phyloP scores from a whole-genome alignment of 1,284 basidiomycete species.

The Ceratobasidium sp. region DNA sequence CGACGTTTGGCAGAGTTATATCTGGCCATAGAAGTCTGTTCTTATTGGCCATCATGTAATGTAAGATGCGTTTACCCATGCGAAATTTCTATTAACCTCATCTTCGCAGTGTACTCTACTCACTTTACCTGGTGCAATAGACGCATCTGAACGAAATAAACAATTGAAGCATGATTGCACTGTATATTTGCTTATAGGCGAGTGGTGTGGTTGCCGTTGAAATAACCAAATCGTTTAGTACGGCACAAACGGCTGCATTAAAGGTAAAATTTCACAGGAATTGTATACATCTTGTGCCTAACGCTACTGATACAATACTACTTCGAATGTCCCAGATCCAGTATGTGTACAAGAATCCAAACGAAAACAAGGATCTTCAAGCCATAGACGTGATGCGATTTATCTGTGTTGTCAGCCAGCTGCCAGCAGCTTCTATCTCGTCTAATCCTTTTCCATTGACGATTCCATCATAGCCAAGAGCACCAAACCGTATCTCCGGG shows the following conservation, averaged over 20 bases:
- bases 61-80: background rate
- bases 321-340: constrained; percentile 23
- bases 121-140: too few relatives aligned
- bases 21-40: background rate
- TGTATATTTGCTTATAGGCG: too few relatives aligned
- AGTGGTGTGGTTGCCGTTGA: too few relatives aligned
- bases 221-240: too few relatives aligned
- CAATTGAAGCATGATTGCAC: too few relatives aligned
- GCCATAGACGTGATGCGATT: constrained; percentile 24
- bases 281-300: constrained; percentile 25
- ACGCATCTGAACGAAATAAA: too few relatives aligned
- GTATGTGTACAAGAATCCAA: constrained; percentile 14
- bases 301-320: constrained; percentile 37
- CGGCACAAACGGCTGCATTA: too few relatives aligned
- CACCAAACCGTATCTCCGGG: constrained; percentile 40
- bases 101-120: too few relatives aligned
- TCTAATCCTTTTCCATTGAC: constrained; percentile 40
- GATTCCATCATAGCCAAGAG: constrained; percentile 38
- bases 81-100: too few relatives aligned
- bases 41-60: background rate
- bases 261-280: too few relatives aligned
- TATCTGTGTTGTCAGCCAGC: constrained; percentile 32
- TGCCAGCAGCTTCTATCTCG: constrained; percentile 32
- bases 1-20: background rate
- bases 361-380: constrained; percentile 22